Evolutionary conservation across 352 stramenopile genomes (phyloP), one percentile per base, ranked within the genome.

Genomic region (Globisporangium cederbergense): DNA sequence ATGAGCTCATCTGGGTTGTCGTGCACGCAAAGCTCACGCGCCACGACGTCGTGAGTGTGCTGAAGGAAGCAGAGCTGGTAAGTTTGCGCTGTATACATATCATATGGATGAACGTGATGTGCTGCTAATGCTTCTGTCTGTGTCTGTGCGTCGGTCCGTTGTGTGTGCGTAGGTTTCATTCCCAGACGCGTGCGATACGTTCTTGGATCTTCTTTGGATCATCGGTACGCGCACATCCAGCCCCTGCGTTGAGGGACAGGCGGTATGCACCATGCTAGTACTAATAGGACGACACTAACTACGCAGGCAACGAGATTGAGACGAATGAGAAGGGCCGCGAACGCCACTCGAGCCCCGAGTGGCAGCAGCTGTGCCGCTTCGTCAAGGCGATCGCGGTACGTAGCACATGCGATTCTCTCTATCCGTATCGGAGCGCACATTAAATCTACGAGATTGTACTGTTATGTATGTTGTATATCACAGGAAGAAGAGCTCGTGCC

Each of bases 1-100:
- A 94, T 56, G 86, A 94, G 65, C 81, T 94, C 51, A 64, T 94
- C 40, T 90, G 81, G 79, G 70, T 86, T 62, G 86, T 87, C 2
- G 65, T 90, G n/a, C 72, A 89, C 38, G 72, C 74, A 36, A 91
- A 91, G 59, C 70, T 91, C 30, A 74, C 78, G 16, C 81, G 83
- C 10, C 85, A 90, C n/a, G 82, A 93, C 45, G 73, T 90, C 55
- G 62, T 93, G 32, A 77, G 68, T 28, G 60, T 94, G 43, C 68
- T 94, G 16, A 92, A 92, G 58, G 81, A 94, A 22, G 70, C 71
- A 3, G 67, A 88, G 40, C 47, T 94, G 73, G 78, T 90, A 65
- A 56, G 64, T n/a, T 32, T 13, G 10, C 36, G 10, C 22, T 28
- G 42, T 47, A 16, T 30, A n/a, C 10, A 2, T 20, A 10, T 52